Evolutionary conservation across 2,329 filamentous ascomycete genomes (phyloP).

Genomic region (Hypoxylon sp.): DNA sequence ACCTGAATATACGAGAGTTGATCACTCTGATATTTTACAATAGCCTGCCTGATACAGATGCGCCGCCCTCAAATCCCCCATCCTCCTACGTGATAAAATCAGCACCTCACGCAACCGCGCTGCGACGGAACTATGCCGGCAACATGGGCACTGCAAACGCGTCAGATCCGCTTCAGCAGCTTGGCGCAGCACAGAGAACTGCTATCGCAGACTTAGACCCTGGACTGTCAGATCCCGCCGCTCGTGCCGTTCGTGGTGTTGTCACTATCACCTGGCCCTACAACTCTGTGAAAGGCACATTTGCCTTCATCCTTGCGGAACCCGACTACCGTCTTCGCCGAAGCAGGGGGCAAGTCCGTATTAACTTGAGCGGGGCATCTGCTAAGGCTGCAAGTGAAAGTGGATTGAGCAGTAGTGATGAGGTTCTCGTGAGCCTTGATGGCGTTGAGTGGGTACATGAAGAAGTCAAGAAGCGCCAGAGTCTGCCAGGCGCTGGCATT

Average conservation of each 20-base stretch:
- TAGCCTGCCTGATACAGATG: constrained; percentile 14
- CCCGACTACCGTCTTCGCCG: constrained; percentile 84
- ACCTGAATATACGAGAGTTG: not conserved
- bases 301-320: constrained; percentile 86
- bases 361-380: constrained; percentile 77
- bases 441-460: constrained; percentile 75
- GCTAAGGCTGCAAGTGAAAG: constrained; percentile 76
- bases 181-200: constrained; percentile 54
- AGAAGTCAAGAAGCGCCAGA: constrained; percentile 57
- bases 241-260: constrained; percentile 72
- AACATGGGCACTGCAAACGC: constrained; percentile 44
- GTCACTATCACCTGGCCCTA: constrained; percentile 94
- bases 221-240: constrained; percentile 56
- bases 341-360: constrained; percentile 82
- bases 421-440: constrained; percentile 75
- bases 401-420: constrained; percentile 82
- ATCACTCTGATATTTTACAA: constrained; percentile 2
- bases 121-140: constrained; percentile 41
- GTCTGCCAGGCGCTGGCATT: constrained; percentile 63
- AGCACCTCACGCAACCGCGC: constrained; percentile 30
- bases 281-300: constrained; percentile 78
- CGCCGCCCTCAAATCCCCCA: constrained; percentile 10
- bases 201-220: constrained; percentile 69
- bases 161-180: constrained; percentile 35
- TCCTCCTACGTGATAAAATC: constrained; percentile 21